These are phyloP conservation scores for Triticum monococcum DNA, from an alignment of 176 grass and related monocot genomes.

Conservation along the genomic window DNA sequence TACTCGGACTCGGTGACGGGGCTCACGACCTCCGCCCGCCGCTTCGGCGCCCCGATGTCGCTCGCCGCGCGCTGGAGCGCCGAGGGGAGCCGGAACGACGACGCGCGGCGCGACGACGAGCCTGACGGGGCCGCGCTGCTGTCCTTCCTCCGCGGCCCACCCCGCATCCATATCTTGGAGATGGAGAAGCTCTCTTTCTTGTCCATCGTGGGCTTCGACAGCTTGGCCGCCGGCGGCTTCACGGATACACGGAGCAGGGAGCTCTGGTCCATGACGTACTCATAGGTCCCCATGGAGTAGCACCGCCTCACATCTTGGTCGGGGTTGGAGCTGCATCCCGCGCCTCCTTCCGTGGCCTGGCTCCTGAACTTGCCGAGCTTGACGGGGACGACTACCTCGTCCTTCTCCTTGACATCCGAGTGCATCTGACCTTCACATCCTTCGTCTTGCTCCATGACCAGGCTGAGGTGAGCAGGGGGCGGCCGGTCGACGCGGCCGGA, in stretches of 20 bases:
- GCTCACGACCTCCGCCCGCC: conserved; percentile 48
- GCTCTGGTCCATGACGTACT: conserved; percentile 89
- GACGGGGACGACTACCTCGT: conserved; percentile 65
- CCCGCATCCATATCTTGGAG: conserved; percentile 90
- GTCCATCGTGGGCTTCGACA: conserved; percentile 17
- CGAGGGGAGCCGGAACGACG: conserved; percentile 67
- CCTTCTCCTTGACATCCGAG: conserved; percentile 30
- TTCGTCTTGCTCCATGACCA: conserved; percentile 40
- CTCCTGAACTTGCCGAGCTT: conserved; percentile 87
- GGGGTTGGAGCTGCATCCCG: background rate
- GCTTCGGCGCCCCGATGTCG: conserved; percentile 46
- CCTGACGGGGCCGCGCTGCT: background rate
- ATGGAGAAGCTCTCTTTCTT: conserved; percentile 79
- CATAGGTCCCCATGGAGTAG: conserved; percentile 88
- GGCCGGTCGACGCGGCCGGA: conserved; percentile 50
- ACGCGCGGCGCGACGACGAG: conserved; percentile 39
- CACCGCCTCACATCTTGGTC: conserved; percentile 76
- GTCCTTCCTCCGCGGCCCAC: conserved; percentile 44
- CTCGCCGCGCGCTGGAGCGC: conserved; percentile 39
- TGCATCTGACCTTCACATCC: conserved; percentile 22
- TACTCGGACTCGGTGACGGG: conserved; percentile 70
- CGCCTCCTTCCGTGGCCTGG: conserved; percentile 36
- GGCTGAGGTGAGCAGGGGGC: conserved; percentile 32
- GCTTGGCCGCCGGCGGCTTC: conserved; percentile 48
- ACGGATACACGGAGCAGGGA: conserved; percentile 63